Evolutionary conservation across 345 rosid species (phyloP), one percentile per base, ranked within the genome.

Genomic region (Citrus hindsii): DNA sequence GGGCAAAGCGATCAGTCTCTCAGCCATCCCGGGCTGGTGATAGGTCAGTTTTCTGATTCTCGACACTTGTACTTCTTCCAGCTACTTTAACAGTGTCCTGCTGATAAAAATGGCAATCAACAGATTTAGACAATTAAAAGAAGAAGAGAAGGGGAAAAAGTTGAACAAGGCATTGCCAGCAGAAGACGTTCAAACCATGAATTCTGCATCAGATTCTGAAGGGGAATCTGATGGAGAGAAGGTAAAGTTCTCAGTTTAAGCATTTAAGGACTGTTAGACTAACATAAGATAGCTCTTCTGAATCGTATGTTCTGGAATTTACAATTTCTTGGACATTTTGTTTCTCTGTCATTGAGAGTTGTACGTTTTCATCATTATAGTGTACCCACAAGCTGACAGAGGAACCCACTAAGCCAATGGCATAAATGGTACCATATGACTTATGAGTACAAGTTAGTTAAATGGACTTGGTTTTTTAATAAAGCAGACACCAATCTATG

Each of bases 121-220:
- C 97, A 96, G 99, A 87, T 89, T 94, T 82, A 91, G 88, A 84
- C 88, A 87, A 79, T 76, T 90, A 71, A 94, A 89, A 82, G 97
- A 95, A 21, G 88, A 85, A 82, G 99, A 91, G 79, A 90, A 84
- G 80, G 84, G 84, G 71, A 86, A 82, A 82, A 88, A 83, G 76
- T 75, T 79, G 78, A 77, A 83, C 89, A 92, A 90, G 85, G 95
- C 91, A 0, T 76, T 89, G 67, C 81, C 86, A 9, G 76, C 81
- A 80, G 95, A 86, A 67, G 86, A 86, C 58, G 77, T 80, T 32
- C 88, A 86, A 74, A 68, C 76, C 68, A 27, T 82, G 76, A 85
- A 87, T 80, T 80, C 91, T 67, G 86, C 74, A 22, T 86, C 93
- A 80, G 91, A 80, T 83, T 89, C 86, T 64, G 96, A 91, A 67